phyloP scores from a whole-genome alignment of 352 stramenopile species.

The Globisporangium paroecandrum region DNA sequence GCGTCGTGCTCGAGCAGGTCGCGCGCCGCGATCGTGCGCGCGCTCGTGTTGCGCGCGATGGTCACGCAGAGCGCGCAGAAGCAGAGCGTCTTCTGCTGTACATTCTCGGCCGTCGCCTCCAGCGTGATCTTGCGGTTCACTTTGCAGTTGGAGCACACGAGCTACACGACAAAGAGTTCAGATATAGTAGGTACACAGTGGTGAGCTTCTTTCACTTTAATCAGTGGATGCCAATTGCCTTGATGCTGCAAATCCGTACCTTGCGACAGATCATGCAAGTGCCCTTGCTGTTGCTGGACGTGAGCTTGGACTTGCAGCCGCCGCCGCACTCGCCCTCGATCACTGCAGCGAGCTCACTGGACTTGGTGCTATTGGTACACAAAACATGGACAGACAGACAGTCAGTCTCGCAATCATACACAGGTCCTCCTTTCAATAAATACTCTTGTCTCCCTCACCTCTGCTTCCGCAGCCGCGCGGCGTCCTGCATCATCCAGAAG shows the following conservation, averaged over 20 bases:
- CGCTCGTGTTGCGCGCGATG: constrained; percentile 30
- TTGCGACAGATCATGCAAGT: constrained; percentile 39
- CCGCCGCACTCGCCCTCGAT: constrained; percentile 29
- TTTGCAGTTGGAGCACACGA: constrained; percentile 38
- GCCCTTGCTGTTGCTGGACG: constrained; percentile 19
- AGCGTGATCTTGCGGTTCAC: constrained; percentile 36
- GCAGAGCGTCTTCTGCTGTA: constrained; percentile 28
- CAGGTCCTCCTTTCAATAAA: background rate
- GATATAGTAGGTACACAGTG: background rate
- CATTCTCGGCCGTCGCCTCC: constrained; percentile 22
- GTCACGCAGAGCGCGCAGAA: constrained; percentile 39
- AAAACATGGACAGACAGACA: background rate
- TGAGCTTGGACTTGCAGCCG: constrained; percentile 31
- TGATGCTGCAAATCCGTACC: constrained; percentile 13
- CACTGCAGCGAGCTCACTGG: background rate
- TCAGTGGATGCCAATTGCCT: too few relatives aligned
- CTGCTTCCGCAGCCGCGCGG: constrained; percentile 23
- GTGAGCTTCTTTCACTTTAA: background rate
- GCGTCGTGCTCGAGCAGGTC: constrained; percentile 16
- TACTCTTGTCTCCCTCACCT: constrained; percentile 4
- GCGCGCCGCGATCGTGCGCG: constrained; percentile 26
- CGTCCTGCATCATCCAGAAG: constrained; percentile 43
- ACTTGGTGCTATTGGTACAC: constrained; percentile 1
- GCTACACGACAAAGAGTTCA: constrained; percentile 13
- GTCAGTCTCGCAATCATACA: background rate